phyloP scores from a whole-genome alignment of 1,284 basidiomycete genomes.

The Athelia psychrophila region DNA sequence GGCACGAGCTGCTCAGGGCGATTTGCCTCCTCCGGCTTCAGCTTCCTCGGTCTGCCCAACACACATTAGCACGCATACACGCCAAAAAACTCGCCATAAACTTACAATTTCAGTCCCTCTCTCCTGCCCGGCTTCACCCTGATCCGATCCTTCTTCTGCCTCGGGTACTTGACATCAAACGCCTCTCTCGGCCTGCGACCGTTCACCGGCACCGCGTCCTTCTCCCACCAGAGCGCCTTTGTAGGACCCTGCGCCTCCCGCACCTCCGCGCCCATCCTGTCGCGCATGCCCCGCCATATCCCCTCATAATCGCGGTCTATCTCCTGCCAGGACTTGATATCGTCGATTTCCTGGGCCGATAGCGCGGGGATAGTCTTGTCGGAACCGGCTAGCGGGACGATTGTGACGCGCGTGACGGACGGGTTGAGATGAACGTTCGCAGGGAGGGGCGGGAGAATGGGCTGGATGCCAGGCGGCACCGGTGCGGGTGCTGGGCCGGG shows the following conservation, averaged over 20 bases:
- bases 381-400: slow-evolving; percentile 58
- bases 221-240: slow-evolving; percentile 48
- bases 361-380: slow-evolving; percentile 55
- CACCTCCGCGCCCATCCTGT: slow-evolving; percentile 41
- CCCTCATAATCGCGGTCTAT: slow-evolving; percentile 49
- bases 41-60: slow-evolving; percentile 53
- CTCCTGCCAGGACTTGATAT: slow-evolving; percentile 42
- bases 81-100: slow-evolving; percentile 18
- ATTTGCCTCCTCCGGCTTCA: slow-evolving; percentile 56
- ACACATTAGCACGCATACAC: slow-evolving; percentile 9
- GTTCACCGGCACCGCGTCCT: slow-evolving; percentile 33
- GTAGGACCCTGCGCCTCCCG: slow-evolving; percentile 23
- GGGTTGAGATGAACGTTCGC: slow-evolving; percentile 49
- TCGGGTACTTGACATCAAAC: slow-evolving; percentile 71
- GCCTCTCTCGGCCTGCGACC: slow-evolving; percentile 43
- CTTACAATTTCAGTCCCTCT: slow-evolving; percentile 72
- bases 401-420: slow-evolving; percentile 60
- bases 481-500: slow-evolving; percentile 5
- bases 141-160: slow-evolving; percentile 38
- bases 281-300: slow-evolving; percentile 39
- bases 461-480: slow-evolving; percentile 9
- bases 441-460: slow-evolving; percentile 28
- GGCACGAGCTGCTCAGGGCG: slow-evolving; percentile 84
- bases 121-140: slow-evolving; percentile 56
- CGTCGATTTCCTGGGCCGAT: slow-evolving; percentile 31